Base-by-base conservation (phyloP, 2,329 filamentous ascomycete genomes). In the Aspergillus viridinutans region DNA sequence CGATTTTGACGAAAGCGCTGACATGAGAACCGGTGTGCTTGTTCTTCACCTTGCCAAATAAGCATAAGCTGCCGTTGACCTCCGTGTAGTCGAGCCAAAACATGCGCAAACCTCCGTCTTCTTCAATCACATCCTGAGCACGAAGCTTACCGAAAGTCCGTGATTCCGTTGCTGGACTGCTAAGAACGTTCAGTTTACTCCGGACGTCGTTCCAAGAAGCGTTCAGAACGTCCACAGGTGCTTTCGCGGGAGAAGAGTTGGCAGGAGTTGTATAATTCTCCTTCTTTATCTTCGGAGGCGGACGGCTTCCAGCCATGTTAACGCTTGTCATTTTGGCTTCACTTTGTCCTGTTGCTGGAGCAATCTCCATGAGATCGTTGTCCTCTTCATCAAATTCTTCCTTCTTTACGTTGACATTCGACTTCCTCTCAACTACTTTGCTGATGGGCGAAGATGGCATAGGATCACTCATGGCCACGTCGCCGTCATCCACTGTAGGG, bases 11-110 rank as follows among this genome's bases (percentile, higher is more conserved):
- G 68, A 99, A 97, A 67, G 92, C 95, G 75, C 94, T 99, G 58
- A 92, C 88, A 70, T 90, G 92, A 47, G 81, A 80, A 52, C 84
- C 86, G 1, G 85, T 90, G 67, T 86, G 89, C 74, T 92, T 96
- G 77, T 97, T 92, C 67, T 92, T 86, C 25, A 97, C 93, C 71
- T 99, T 99, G 61, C 94, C 94, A 69, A 99, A 97, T 10, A 99
- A 82, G 72, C 92, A 97, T 9, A 99, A 79, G 64, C 87, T 94
- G 58, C 93, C 93, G 67, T 92, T 92, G 70, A 96, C 80, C 71
- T 99, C 94, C 0, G 89, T 91, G 69, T 96, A 99, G 74, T 99
- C 94, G 7, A 90, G 89, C 94, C 94, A 99, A 78, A 97, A 99
- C 79, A 99, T 91, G 64, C 88, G 88, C 29, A 99, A 80, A 65